Evolutionary conservation across 1,139 yeast species (phyloP).

Genomic region (Saccharomyces hybrid): DNA sequence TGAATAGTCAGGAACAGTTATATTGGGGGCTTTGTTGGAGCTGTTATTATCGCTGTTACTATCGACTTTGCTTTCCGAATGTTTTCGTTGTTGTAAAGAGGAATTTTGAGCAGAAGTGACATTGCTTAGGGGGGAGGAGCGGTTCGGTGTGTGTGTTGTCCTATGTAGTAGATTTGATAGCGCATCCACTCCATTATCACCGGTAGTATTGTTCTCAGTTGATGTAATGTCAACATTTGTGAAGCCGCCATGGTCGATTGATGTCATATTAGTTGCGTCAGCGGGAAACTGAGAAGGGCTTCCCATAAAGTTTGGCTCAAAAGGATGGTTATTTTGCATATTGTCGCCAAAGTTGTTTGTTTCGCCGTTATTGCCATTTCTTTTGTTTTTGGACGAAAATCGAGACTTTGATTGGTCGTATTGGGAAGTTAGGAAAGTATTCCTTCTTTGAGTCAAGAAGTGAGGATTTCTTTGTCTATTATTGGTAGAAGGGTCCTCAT

Average conservation of each 20-base stretch:
- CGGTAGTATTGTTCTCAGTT: slow-evolving; percentile 4
- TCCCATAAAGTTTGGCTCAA: neutral
- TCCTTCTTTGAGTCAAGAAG: slow-evolving; percentile 27
- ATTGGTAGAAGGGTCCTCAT: slow-evolving; percentile 1
- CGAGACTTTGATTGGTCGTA: slow-evolving; percentile 29
- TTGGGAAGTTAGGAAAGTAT: slow-evolving; percentile 28
- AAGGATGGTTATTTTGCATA: neutral
- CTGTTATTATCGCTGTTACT: slow-evolving; percentile 2
- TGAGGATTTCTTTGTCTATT: slow-evolving; percentile 16
- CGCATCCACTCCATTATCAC: neutral
- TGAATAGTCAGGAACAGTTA: slow-evolving; percentile 29
- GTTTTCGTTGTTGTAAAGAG: slow-evolving; percentile 4
- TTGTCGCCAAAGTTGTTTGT: neutral
- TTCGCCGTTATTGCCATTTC: slow-evolving; percentile 4
- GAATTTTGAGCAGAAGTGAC: slow-evolving; percentile 5
- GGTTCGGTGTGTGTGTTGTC: slow-evolving; percentile 11
- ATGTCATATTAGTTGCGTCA: neutral
- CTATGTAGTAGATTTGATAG: neutral
- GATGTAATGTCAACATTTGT: slow-evolving; percentile 21
- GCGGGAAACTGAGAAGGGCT: neutral
- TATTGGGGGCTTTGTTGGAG: slow-evolving; percentile 11
- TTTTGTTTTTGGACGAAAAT: slow-evolving; percentile 20
- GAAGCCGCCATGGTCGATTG: slow-evolving; percentile 26
- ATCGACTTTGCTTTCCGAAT: neutral
- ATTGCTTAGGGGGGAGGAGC: slow-evolving; percentile 22